Conservation (phyloP, 2,329 filamentous ascomycete species). For the Fusarium oxysporum region DNA sequence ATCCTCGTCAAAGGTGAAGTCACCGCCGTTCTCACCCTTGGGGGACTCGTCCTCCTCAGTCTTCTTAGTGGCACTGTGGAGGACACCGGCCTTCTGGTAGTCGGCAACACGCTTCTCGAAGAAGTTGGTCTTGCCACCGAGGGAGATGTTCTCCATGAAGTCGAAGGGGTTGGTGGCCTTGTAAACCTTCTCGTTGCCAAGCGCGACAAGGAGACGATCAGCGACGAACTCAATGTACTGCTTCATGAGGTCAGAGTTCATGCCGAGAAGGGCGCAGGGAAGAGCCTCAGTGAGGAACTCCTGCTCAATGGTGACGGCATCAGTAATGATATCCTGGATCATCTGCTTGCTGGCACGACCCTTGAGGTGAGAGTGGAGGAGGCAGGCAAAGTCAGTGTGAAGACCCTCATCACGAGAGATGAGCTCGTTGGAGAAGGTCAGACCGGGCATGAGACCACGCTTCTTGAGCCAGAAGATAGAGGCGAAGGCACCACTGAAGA, state of each 20-base stretch:
- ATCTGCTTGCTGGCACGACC: conserved; percentile 86
- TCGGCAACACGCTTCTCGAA: conserved; percentile 99
- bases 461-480: conserved; percentile 99
- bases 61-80: conserved; percentile 85
- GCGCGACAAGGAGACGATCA: conserved; percentile 90
- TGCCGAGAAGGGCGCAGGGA: conserved; percentile 91
- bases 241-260: conserved; percentile 98
- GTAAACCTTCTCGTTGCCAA: conserved; percentile 96
- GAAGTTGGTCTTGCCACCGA: conserved; percentile 99
- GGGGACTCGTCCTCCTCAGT: conserved; percentile 62
- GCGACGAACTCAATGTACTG: conserved; percentile 99
- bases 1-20: conserved; percentile 96
- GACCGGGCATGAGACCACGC: conserved; percentile 97
- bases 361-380: conserved; percentile 97
- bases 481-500: conserved; percentile 98
- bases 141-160: conserved; percentile 99
- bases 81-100: conserved; percentile 99
- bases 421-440: conserved; percentile 99
- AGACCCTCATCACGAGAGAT: conserved; percentile 99
- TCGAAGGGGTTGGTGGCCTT: conserved; percentile 96
- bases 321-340: conserved; percentile 88
- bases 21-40: conserved; percentile 73
- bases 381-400: conserved; percentile 98
- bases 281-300: conserved; percentile 98
- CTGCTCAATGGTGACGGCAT: conserved; percentile 94